A percentile compares a stretch with the other conserved stretches of the same genome.
Evolutionary conservation across 169 alveolate genomes (phyloP).

Genomic region (Plasmodium berghei): DNA sequence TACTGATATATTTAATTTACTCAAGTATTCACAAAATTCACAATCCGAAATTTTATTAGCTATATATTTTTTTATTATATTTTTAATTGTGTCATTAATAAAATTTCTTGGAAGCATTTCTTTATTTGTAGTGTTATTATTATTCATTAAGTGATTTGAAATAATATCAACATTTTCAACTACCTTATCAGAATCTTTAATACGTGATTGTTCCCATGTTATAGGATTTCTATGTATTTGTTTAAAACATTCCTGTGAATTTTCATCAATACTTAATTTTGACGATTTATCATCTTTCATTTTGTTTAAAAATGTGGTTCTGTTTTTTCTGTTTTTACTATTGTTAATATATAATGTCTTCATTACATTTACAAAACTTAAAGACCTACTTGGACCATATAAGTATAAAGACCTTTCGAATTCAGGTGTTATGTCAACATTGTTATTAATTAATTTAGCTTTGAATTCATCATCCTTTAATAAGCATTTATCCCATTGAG

Average conservation of each 20-base stretch:
- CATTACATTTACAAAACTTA: slow-evolving; percentile 76
- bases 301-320: slow-evolving; percentile 64
- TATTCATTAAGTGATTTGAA: slow-evolving; percentile 44
- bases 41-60: slow-evolving; percentile 59
- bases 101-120: slow-evolving; percentile 41
- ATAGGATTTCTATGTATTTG: slow-evolving; percentile 53
- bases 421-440: slow-evolving; percentile 72
- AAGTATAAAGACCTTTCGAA: slow-evolving; percentile 62
- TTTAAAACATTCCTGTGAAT: slow-evolving; percentile 37
- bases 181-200: slow-evolving; percentile 40
- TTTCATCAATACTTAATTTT: slow-evolving; percentile 52
- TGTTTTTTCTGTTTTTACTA: slow-evolving; percentile 52
- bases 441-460: slow-evolving; percentile 37
- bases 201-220: slow-evolving; percentile 63
- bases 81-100: slow-evolving; percentile 58
- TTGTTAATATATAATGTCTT: slow-evolving; percentile 57
- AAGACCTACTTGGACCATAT: slow-evolving; percentile 74
- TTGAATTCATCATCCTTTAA: slow-evolving; percentile 72
- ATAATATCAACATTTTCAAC: slow-evolving; percentile 43
- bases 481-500: slow-evolving; percentile 74
- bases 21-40: slow-evolving; percentile 44
- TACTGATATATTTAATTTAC: slow-evolving; percentile 59
- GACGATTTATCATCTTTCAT: slow-evolving; percentile 54
- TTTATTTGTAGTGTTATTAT: slow-evolving; percentile 22
- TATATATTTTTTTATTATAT: slow-evolving; percentile 63